Conservation (phyloP, 257 asterid species). For the Solanum raphanifolium region DNA sequence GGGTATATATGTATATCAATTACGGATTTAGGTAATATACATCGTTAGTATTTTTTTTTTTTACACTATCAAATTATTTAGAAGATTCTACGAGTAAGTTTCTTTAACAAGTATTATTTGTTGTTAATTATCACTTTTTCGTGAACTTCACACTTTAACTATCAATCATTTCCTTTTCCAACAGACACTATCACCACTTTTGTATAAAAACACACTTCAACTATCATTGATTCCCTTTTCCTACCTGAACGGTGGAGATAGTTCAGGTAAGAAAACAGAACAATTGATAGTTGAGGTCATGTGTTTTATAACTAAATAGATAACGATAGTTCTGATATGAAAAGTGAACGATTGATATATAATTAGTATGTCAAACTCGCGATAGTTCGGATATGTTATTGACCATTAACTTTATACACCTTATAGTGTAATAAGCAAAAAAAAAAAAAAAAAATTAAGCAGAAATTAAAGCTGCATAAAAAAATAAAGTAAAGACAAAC, state of each 20-base stretch:
- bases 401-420: background rate
- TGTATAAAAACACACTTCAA: background rate
- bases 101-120: background rate
- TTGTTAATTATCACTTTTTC: background rate
- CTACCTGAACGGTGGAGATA: background rate
- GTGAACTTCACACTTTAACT: background rate
- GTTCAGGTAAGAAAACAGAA: background rate
- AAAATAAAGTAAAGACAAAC: slow-evolving; percentile 6
- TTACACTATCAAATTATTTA: background rate
- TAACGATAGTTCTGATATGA: background rate
- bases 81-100: background rate
- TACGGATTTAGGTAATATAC: background rate
- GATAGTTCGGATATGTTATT: background rate
- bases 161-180: background rate
- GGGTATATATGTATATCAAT: background rate
- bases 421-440: too few species aligned
- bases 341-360: background rate
- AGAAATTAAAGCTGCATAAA: background rate
- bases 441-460: background rate
- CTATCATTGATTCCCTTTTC: background rate
- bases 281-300: background rate
- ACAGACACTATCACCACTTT: background rate
- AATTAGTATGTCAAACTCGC: background rate
- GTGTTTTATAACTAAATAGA: background rate
- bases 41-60: accelerated